These are phyloP conservation scores for Pleurotus ostreatus DNA, from an alignment of 768 basidiomycete genomes.

Conservation along the genomic window DNA sequence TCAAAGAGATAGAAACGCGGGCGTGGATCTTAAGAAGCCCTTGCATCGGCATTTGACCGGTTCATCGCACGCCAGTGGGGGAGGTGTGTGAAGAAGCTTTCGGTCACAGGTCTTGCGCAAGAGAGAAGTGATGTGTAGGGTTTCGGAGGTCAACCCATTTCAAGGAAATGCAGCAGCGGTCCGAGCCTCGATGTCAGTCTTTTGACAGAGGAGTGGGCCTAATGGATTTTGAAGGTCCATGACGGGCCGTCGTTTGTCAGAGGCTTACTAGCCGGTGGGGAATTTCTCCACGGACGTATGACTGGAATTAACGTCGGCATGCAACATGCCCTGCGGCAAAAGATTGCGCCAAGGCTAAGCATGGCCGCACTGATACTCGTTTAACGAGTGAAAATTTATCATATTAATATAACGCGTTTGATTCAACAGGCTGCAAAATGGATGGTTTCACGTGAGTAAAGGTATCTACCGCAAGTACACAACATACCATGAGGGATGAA, in stretches of 20 bases:
- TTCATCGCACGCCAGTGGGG: neutral
- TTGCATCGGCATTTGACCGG: neutral
- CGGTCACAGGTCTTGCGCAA: conserved; percentile 4
- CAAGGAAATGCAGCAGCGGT: neutral
- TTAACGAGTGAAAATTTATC: too few relatives aligned
- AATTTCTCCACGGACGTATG: neutral
- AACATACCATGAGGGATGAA: conserved; percentile 4
- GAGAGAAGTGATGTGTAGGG: conserved; percentile 2
- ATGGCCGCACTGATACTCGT: too few relatives aligned
- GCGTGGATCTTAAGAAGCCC: neutral
- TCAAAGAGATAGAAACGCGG: neutral
- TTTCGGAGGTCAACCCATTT: neutral
- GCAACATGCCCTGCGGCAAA: too few relatives aligned
- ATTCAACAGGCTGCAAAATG: too few relatives aligned
- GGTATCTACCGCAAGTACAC: too few relatives aligned
- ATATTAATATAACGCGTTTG: too few relatives aligned
- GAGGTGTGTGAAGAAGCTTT: conserved; percentile 1
- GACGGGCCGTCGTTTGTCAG: neutral
- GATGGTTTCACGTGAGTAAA: too few relatives aligned
- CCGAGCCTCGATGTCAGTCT: neutral
- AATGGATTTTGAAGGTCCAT: neutral
- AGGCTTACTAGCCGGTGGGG: too few relatives aligned
- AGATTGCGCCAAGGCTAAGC: too few relatives aligned
- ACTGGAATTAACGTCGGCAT: neutral
- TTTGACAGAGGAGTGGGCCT: neutral